Evolutionary conservation across 2,329 filamentous ascomycete genomes (phyloP).

Genomic region (Hymenoscyphus fraxineus): DNA sequence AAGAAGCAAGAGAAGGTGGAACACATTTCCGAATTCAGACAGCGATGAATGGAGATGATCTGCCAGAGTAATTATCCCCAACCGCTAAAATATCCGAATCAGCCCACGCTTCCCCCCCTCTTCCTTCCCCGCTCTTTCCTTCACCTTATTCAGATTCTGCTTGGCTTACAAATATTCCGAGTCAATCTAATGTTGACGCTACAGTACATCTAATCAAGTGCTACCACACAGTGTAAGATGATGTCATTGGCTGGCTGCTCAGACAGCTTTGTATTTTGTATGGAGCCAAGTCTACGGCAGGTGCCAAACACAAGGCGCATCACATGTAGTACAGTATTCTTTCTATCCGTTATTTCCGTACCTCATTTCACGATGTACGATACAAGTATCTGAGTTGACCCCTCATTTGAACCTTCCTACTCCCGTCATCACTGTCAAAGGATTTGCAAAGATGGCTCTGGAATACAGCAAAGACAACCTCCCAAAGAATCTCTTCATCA

Average conservation of each 20-base stretch:
- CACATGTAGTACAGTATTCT: neutral
- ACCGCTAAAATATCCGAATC: neutral
- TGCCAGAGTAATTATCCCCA: neutral
- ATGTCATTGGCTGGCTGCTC: neutral
- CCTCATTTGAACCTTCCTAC: neutral
- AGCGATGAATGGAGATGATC: too few species aligned
- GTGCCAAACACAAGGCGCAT: too few species aligned
- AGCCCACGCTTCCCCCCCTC: neutral
- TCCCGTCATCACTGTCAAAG: neutral
- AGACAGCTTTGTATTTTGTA: neutral
- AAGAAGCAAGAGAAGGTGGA: too few species aligned
- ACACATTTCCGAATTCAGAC: too few species aligned
- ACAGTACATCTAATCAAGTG: too few species aligned
- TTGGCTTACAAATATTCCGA: neutral
- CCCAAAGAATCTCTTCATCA: conserved; percentile 45
- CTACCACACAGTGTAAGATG: too few species aligned
- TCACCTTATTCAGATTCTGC: neutral
- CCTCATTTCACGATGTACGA: neutral
- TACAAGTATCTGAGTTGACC: neutral
- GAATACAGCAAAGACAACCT: conserved; percentile 36
- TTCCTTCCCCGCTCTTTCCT: neutral
- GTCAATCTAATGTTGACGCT: neutral
- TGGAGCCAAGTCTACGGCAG: too few species aligned
- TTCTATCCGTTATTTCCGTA: neutral
- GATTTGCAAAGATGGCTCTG: conserved; percentile 26